A percentile compares a stretch with the other conserved stretches of the same genome.
Evolutionary conservation across 2,329 filamentous ascomycete genomes (phyloP).

Genomic region (Clonostachys chloroleuca): DNA sequence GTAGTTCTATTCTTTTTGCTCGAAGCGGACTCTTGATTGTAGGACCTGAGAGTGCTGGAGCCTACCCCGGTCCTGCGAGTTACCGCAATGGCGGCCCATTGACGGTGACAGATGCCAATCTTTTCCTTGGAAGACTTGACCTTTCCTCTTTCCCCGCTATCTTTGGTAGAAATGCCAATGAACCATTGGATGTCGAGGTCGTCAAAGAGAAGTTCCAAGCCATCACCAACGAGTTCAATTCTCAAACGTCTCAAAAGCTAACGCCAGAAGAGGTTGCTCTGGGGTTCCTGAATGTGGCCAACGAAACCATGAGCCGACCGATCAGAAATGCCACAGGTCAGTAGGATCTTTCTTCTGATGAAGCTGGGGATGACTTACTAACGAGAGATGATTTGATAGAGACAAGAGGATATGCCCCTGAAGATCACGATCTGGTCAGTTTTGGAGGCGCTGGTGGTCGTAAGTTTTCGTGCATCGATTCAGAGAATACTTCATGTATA

Average conservation of each 20-base stretch:
- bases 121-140: slow-evolving; percentile 55
- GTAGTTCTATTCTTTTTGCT: slow-evolving; percentile 54
- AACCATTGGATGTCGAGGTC: slow-evolving; percentile 35
- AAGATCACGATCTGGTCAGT: slow-evolving; percentile 21
- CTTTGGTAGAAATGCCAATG: slow-evolving; percentile 63
- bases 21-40: slow-evolving; percentile 67
- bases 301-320: slow-evolving; percentile 71
- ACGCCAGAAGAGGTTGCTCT: slow-evolving; percentile 43
- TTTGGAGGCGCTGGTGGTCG: slow-evolving; percentile 70
- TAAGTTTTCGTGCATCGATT: background rate
- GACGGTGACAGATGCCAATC: slow-evolving; percentile 68
- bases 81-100: slow-evolving; percentile 68
- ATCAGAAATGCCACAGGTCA: slow-evolving; percentile 62
- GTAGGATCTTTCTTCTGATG: background rate
- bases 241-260: slow-evolving; percentile 20
- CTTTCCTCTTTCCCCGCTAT: slow-evolving; percentile 66
- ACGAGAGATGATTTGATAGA: slow-evolving; percentile 30
- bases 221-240: slow-evolving; percentile 32
- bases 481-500: too few species aligned
- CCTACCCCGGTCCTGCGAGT: slow-evolving; percentile 66
- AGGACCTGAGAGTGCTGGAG: slow-evolving; percentile 66
- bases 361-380: background rate
- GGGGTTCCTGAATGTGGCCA: slow-evolving; percentile 71
- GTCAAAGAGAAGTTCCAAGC: slow-evolving; percentile 28
- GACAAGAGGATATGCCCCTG: slow-evolving; percentile 34